Base-by-base conservation (phyloP, 2,329 filamentous ascomycete species). In the Cladophialophora bantiana region DNA sequence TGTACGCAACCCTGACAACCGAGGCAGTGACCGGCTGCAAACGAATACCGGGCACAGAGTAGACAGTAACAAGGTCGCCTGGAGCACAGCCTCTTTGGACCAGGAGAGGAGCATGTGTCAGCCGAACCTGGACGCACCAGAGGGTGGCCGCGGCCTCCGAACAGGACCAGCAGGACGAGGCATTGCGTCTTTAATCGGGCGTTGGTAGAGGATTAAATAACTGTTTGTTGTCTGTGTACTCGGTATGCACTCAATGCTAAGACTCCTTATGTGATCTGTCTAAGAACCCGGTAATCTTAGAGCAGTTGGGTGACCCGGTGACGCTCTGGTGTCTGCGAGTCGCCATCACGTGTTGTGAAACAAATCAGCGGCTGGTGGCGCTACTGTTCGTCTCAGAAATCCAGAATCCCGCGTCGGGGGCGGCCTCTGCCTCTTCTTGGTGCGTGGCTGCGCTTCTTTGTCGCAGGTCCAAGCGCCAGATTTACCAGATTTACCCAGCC, bases 401-500 rank as follows among this genome's bases (percentile, higher is more conserved):
- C 18, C 54, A 40, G 55, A 64, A 54, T 54, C 62, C 18, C 55
- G 31, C 32, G 59, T 45, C 56, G 31, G 48, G 38, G 36, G 31
- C 57, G 35, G 48, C 38, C 54, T 42, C 63, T 50, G 48, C 38
- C 54, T 42, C 63, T 50, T 50, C 45, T 26, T 36, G 32, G 38
- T 12, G 12, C 36, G 36, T 42, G 40, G 40, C 18, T 50, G 38
- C 42, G 42, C 59, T 65, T 26, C 26, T 26, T 26, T 53, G 67
- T 64, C 59, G 65, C 68, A 70, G 53, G 62, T 53, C 60, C 66
- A 68, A 68, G 59, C 57, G 63, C 67, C 66, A 69, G 65, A 66
- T 66, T 61, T 66, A 53, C 68, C 65, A 26, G 26, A 26, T 26
- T 26, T 26, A 26, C 26, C 26, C 26, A 70, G 68, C 68, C 68